Conservation (phyloP, 179 eudicot species). For the Silene noctiflora region DNA sequence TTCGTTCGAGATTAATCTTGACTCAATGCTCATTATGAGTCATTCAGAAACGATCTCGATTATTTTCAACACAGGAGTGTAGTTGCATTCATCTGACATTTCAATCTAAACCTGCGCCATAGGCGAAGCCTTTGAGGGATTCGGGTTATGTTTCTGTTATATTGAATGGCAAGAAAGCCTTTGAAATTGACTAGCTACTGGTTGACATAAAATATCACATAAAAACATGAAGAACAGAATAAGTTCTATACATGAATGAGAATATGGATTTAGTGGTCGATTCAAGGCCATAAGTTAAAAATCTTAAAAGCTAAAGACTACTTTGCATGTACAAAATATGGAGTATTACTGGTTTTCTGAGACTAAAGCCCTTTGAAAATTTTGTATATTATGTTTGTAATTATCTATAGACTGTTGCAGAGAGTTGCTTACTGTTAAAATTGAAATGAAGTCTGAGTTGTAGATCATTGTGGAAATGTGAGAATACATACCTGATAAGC, state of each 20-base stretch:
- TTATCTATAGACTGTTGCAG: no score
- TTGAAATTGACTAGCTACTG: background rate
- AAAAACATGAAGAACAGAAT: background rate
- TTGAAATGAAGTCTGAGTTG: background rate
- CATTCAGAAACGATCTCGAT: background rate
- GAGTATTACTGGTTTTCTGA: background rate
- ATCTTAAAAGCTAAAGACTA: background rate
- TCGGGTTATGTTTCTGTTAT: background rate
- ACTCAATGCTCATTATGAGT: background rate
- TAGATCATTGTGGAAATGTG: no score
- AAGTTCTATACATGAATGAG: no score
- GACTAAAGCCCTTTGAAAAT: background rate
- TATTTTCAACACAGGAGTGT: no score
- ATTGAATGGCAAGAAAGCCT: background rate
- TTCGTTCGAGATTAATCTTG: background rate
- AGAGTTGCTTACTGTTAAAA: no score
- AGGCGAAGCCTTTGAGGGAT: background rate
- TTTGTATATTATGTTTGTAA: no score
- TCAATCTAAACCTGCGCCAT: background rate
- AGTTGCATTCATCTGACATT: background rate
- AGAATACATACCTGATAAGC: background rate
- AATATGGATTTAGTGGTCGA: no score
- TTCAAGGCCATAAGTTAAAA: no score
- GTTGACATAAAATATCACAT: background rate
- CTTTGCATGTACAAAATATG: background rate